A percentile compares a stretch with the other conserved stretches of the same genome.
These are phyloP conservation scores for Pisolithus thermaeus DNA, from an alignment of 1,284 basidiomycete genomes.

Conservation along the genomic window DNA sequence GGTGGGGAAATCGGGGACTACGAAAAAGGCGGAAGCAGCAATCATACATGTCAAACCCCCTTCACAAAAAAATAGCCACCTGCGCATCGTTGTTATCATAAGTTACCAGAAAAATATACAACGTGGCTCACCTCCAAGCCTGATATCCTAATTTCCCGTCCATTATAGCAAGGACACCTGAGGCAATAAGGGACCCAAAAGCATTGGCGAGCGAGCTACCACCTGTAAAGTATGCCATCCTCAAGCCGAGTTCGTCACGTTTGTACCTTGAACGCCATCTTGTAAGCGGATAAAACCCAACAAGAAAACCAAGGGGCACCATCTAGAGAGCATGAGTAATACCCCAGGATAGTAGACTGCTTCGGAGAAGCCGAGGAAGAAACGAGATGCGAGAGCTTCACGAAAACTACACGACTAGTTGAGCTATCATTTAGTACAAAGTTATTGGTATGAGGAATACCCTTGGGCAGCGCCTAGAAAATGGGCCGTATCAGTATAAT, in stretches of 20 bases:
- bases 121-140: slow-evolving; percentile 57
- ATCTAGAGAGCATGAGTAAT: slow-evolving; percentile 35
- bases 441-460: background rate
- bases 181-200: slow-evolving; percentile 76
- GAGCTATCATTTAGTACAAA: background rate
- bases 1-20: slow-evolving; percentile 55
- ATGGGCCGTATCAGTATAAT: background rate
- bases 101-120: background rate
- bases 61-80: slow-evolving; percentile 29
- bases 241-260: slow-evolving; percentile 51
- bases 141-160: slow-evolving; percentile 62
- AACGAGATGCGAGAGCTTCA: slow-evolving; percentile 61
- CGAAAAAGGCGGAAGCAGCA: slow-evolving; percentile 40
- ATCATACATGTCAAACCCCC: slow-evolving; percentile 44
- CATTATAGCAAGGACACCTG: slow-evolving; percentile 65
- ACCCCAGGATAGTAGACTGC: slow-evolving; percentile 72
- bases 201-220: slow-evolving; percentile 77
- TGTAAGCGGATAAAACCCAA: background rate
- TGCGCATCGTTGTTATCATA: slow-evolving; percentile 3
- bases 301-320: slow-evolving; percentile 6
- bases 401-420: slow-evolving; percentile 1
- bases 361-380: slow-evolving; percentile 66
- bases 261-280: slow-evolving; percentile 11
- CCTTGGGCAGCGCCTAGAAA: slow-evolving; percentile 4
- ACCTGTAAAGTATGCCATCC: slow-evolving; percentile 68